Evolutionary conservation across 164 flowering plant species (phyloP).

Genomic region (Protea cynaroides): DNA sequence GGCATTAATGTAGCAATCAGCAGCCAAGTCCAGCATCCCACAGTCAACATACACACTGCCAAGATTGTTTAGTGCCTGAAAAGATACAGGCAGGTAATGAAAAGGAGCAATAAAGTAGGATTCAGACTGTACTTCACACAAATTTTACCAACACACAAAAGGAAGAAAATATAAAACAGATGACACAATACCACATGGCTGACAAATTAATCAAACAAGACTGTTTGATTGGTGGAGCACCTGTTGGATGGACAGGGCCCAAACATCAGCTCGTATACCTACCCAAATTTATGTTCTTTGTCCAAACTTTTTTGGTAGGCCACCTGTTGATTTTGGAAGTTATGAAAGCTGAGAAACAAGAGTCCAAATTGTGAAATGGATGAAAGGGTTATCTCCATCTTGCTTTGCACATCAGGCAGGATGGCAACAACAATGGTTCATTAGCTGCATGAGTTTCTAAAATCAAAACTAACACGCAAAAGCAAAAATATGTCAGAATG

Average conservation of each 20-base stretch:
- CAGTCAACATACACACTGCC: conserved; percentile 94
- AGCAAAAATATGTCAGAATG: too few species aligned
- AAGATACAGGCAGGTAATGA: background rate
- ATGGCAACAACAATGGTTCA: too few species aligned
- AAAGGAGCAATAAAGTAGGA: too few species aligned
- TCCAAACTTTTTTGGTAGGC: too few species aligned
- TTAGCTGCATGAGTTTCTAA: too few species aligned
- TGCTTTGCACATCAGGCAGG: too few species aligned
- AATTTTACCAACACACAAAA: background rate
- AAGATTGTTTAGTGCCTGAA: conserved; percentile 94
- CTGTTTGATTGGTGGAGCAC: background rate
- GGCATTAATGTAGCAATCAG: conserved; percentile 91
- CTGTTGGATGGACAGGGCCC: background rate
- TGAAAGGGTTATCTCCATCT: too few species aligned
- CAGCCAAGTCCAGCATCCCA: conserved; percentile 74
- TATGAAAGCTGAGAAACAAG: too few species aligned
- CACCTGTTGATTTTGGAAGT: too few species aligned
- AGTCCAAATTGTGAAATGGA: too few species aligned
- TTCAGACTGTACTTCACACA: too few species aligned
- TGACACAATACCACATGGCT: background rate
- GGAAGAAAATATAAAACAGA: background rate
- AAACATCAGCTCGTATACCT: background rate
- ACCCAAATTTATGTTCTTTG: background rate
- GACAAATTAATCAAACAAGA: background rate
- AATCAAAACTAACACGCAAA: too few species aligned